phyloP scores from a whole-genome alignment of 2,329 filamentous ascomycete genomes.

The Fusarium aywerte region DNA sequence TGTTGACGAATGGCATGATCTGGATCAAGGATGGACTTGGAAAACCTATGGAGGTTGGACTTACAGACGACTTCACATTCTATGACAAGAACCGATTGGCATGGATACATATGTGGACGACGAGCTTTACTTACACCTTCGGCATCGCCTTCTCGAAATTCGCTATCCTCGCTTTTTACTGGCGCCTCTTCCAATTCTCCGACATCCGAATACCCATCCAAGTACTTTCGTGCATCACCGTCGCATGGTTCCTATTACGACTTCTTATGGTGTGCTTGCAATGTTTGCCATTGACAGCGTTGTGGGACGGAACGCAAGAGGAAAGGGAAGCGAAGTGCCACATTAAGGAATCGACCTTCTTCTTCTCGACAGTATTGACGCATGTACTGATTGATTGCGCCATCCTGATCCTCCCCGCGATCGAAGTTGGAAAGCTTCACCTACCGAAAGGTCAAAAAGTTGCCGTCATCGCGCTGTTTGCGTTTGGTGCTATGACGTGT shows the following conservation, averaged over 20 bases:
- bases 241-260: slow-evolving; percentile 46
- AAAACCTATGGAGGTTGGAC: slow-evolving; percentile 30
- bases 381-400: slow-evolving; percentile 49
- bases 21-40: slow-evolving; percentile 34
- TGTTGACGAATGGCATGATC: slow-evolving; percentile 31
- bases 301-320: slow-evolving; percentile 48
- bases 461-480: slow-evolving; percentile 46
- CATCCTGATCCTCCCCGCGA: slow-evolving; percentile 48
- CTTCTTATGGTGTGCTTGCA: slow-evolving; percentile 50
- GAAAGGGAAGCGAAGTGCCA: slow-evolving; percentile 42
- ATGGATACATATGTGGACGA: slow-evolving; percentile 42
- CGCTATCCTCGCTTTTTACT: slow-evolving; percentile 48
- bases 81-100: slow-evolving; percentile 29
- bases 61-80: slow-evolving; percentile 27
- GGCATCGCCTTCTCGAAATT: slow-evolving; percentile 47
- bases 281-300: slow-evolving; percentile 49
- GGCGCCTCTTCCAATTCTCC: slow-evolving; percentile 47
- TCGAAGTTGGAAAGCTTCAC: slow-evolving; percentile 49
- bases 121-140: slow-evolving; percentile 46
- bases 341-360: slow-evolving; percentile 48
- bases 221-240: slow-evolving; percentile 40
- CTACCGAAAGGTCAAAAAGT: slow-evolving; percentile 46
- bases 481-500: slow-evolving; percentile 46
- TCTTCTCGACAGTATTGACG: slow-evolving; percentile 48
- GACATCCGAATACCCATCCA: slow-evolving; percentile 45